Evolutionary conservation across 176 grass and related monocot species (phyloP).

Genomic region (Hordeum marinum): DNA sequence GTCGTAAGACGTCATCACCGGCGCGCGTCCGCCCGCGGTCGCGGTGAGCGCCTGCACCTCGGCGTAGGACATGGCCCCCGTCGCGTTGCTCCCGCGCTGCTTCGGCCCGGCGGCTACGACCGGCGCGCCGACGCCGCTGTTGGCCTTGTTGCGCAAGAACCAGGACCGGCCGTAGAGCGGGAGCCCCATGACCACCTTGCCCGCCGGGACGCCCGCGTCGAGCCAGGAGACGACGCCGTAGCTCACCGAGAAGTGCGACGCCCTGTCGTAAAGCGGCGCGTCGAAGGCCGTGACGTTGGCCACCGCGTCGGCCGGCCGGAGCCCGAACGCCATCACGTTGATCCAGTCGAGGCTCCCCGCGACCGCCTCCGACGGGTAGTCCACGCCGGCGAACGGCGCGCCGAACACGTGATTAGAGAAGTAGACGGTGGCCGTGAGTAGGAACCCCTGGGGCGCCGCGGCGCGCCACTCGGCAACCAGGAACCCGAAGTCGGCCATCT

Average conservation of each 20-base stretch:
- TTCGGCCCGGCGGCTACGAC: constrained; percentile 59
- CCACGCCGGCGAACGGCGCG: constrained; percentile 7
- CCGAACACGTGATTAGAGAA: constrained; percentile 82
- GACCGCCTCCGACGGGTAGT: constrained; percentile 60
- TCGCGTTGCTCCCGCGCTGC: constrained; percentile 57
- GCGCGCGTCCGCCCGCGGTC: background rate
- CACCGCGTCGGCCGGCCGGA: constrained; percentile 14
- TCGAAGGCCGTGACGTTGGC: constrained; percentile 45
- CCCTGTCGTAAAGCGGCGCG: constrained; percentile 68
- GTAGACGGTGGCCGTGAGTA: constrained; percentile 67
- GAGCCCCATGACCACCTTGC: constrained; percentile 72
- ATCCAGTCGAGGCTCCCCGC: constrained; percentile 60
- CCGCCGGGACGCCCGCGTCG: constrained; percentile 64
- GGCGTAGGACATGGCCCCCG: constrained; percentile 66
- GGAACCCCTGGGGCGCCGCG: constrained; percentile 34
- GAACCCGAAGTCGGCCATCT: constrained; percentile 61
- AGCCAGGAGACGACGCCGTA: constrained; percentile 89
- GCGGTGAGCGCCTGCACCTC: constrained; percentile 59
- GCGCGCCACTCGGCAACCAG: constrained; percentile 50
- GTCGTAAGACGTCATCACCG: constrained; percentile 42
- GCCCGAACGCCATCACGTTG: constrained; percentile 62
- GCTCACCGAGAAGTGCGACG: constrained; percentile 72
- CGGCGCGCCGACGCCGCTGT: constrained; percentile 48
- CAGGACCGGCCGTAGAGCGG: constrained; percentile 68
- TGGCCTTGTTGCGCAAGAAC: constrained; percentile 74